A percentile compares a stretch with the other conserved stretches of the same genome.
Evolutionary conservation across 1,284 basidiomycete genomes (phyloP).

Genomic region (Apiotrichum veenhuisii): DNA sequence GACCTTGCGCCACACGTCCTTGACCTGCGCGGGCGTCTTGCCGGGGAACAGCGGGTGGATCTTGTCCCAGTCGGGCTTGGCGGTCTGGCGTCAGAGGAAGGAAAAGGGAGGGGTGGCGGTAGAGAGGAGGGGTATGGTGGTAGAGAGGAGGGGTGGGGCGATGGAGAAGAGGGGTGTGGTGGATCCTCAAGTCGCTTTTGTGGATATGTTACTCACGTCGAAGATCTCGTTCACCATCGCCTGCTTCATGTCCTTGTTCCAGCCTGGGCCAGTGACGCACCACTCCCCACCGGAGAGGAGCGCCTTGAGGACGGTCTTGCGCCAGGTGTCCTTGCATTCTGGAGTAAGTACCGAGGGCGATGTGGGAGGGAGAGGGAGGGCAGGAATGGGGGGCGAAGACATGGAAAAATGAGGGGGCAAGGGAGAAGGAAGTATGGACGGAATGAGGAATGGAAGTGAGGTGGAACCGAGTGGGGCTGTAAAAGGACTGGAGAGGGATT

Average conservation of each 20-base stretch:
- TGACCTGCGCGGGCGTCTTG: constrained; percentile 24
- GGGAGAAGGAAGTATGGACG: background rate
- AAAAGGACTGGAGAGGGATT: background rate
- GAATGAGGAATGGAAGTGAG: background rate
- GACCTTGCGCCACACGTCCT: constrained; percentile 39
- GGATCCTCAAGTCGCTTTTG: too few relatives aligned
- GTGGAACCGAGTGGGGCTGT: background rate
- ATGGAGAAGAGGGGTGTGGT: too few relatives aligned
- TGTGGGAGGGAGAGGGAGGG: background rate
- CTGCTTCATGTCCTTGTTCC: constrained; percentile 21
- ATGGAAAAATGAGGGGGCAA: background rate
- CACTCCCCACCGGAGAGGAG: constrained; percentile 25
- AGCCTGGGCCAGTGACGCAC: constrained; percentile 16
- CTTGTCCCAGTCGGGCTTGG: constrained; percentile 23
- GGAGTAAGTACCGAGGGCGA: background rate
- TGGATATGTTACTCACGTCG: constrained; percentile 19
- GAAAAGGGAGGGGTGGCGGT: too few relatives aligned
- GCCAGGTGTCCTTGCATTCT: constrained; percentile 39
- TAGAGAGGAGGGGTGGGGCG: too few relatives aligned
- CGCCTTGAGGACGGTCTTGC: constrained; percentile 28
- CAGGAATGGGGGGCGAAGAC: background rate
- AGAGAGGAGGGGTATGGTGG: background rate
- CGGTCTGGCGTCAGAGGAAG: constrained; percentile 10
- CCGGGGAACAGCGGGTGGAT: constrained; percentile 17
- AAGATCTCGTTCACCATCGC: constrained; percentile 16